Evolutionary conservation across 2,329 filamentous ascomycete genomes (phyloP).

Genomic region (Pestalotiopsis sp.): DNA sequence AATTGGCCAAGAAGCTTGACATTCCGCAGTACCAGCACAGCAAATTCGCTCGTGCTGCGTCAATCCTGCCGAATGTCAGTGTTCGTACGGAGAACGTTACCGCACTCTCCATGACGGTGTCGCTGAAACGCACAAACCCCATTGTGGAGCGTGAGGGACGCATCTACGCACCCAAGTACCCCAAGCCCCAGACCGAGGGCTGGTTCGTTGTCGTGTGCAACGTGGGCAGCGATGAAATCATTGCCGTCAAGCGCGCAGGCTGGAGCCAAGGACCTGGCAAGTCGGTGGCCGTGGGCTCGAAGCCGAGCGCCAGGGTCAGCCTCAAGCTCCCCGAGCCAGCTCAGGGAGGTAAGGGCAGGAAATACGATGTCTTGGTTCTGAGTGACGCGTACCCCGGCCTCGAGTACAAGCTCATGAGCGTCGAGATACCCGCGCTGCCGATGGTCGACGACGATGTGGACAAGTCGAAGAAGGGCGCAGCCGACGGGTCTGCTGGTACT

Average conservation of each 20-base stretch:
- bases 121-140: slow-evolving; percentile 68
- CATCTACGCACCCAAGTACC: slow-evolving; percentile 87
- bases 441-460: slow-evolving; percentile 50
- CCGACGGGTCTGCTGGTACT: not conserved
- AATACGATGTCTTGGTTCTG: slow-evolving; percentile 73
- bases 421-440: slow-evolving; percentile 56
- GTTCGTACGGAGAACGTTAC: slow-evolving; percentile 65
- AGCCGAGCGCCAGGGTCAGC: slow-evolving; percentile 55
- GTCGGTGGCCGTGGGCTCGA: slow-evolving; percentile 43
- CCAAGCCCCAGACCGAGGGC: slow-evolving; percentile 92
- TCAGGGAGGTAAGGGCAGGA: slow-evolving; percentile 51
- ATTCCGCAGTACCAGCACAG: slow-evolving; percentile 47
- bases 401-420: slow-evolving; percentile 51
- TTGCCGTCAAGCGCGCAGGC: slow-evolving; percentile 83
- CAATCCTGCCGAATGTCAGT: slow-evolving; percentile 70
- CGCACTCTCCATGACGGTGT: slow-evolving; percentile 64
- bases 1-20: slow-evolving; percentile 53
- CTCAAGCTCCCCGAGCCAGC: slow-evolving; percentile 62
- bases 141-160: slow-evolving; percentile 67
- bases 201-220: slow-evolving; percentile 85
- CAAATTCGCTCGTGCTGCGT: slow-evolving; percentile 61
- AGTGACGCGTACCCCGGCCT: slow-evolving; percentile 90
- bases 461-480: slow-evolving; percentile 41
- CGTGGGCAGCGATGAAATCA: slow-evolving; percentile 69
- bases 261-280: slow-evolving; percentile 55